Evolutionary conservation across 2,329 filamentous ascomycete species (phyloP), one percentile per base, ranked within the genome.

Genomic region (Arthrobotrys megalospora): DNA sequence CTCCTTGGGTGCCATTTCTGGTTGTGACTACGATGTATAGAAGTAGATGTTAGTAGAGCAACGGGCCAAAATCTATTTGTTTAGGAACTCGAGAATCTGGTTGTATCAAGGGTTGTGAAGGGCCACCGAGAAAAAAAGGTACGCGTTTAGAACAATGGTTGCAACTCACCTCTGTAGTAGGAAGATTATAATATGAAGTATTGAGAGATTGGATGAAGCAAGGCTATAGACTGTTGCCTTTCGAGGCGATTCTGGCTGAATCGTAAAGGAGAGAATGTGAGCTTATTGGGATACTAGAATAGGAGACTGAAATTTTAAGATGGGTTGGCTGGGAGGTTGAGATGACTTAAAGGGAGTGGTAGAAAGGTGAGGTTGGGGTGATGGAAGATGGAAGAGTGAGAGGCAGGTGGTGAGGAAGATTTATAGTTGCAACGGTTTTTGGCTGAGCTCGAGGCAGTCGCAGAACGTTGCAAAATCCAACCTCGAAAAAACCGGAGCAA

Each of bases 1-100:
- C 38, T 78, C 75, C n/a, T 53, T 71, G 7, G 75, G 75, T 28
- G 75, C 3, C 75, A 78, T 78, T 32, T 68, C 21, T 21, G 21
- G 16, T 6, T 36, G 28, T 64, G 19, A 28, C 43, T 66, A 24
- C 14, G 5, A 38, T 21, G 10, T 21, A 52, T 14, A 48, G 16
- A 47, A 32, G 14, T 32, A 16, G 3, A 1, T 19, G 24, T 64
- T 11, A 48, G 19, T 8, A 6, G 36, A 36, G n/a, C 8, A 21
- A 64, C 14, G 10, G 8, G 41, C 14, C 14, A 11, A 14, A 7
- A 14, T 36, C 1, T 28, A 24, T 41, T 21, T 60, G 21, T 45
- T 16, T 45, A 19, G 1, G 36, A 43, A 11, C 10, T 50, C n/a
- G 8, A 19, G 28, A 10, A 21, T 11, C 19, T n/a, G 24, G 24